These are phyloP conservation scores for Ulota crispa DNA, from an alignment of 225 moss, liverwort and hornwort genomes.

Conservation along the genomic window DNA sequence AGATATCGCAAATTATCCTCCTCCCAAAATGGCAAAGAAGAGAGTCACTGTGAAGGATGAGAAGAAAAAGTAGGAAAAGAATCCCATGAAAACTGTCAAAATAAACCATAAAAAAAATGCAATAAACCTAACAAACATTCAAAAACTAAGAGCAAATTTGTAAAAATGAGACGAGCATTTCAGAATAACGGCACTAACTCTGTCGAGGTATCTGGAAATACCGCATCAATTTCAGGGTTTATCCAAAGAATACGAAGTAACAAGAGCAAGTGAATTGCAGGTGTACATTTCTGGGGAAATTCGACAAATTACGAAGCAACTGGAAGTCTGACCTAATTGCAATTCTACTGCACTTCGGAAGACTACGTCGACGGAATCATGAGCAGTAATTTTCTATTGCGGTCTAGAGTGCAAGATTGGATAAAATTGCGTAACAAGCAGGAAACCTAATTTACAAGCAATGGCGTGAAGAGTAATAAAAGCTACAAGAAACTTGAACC, in stretches of 20 bases:
- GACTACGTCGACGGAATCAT: not conserved
- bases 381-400: not conserved
- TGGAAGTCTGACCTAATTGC: not conserved
- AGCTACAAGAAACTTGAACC: constrained; percentile 1
- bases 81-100: too few relatives aligned
- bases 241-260: not conserved
- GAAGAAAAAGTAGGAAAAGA: too few relatives aligned
- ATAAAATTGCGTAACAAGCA: constrained; percentile 9
- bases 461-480: not conserved
- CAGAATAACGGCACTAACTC: not conserved
- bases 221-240: not conserved
- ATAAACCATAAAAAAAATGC: too few relatives aligned
- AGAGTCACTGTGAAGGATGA: too few relatives aligned
- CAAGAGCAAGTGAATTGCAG: not conserved
- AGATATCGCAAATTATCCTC: too few relatives aligned
- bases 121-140: not conserved
- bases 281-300: constrained; percentile 4
- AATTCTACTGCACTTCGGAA: not conserved
- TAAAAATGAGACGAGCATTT: not conserved
- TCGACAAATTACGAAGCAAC: constrained; percentile 30
- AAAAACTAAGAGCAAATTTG: not conserved
- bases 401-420: not conserved
- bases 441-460: constrained; percentile 22
- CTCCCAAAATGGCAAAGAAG: too few relatives aligned
- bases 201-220: not conserved